A percentile compares a stretch with the other conserved stretches of the same genome.
phyloP scores from a whole-genome alignment of 768 basidiomycete genomes.

The Calocera viscosa region DNA sequence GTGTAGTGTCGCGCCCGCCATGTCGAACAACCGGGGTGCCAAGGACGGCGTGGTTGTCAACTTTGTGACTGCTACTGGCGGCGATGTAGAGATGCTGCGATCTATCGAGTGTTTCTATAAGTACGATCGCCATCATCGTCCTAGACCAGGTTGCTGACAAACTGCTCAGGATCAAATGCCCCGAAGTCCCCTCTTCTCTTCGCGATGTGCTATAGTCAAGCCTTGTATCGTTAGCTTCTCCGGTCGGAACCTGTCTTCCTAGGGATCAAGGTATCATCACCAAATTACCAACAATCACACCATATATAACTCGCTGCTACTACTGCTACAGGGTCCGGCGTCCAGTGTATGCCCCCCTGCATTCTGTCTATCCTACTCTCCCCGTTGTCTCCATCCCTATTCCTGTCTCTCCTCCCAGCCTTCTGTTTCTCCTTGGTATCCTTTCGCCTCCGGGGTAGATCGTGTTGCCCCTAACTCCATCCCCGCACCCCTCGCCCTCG shows the following conservation, averaged over 20 bases:
- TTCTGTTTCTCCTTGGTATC: neutral
- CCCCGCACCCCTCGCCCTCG: neutral
- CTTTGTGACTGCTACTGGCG: constrained; percentile 93
- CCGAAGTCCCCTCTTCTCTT: constrained; percentile 18
- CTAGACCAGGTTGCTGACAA: neutral
- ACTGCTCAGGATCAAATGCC: constrained; percentile 11
- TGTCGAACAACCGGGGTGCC: constrained; percentile 63
- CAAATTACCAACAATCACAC: constrained; percentile 8
- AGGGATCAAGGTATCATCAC: constrained; percentile 9
- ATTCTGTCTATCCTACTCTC: neutral
- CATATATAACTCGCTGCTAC: neutral
- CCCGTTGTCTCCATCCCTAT: neutral
- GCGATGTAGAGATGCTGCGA: constrained; percentile 95
- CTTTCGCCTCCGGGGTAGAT: neutral
- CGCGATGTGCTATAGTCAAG: constrained; percentile 16
- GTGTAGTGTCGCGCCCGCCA: constrained; percentile 67
- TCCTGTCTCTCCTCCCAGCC: neutral
- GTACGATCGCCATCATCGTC: constrained; percentile 31
- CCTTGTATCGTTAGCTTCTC: constrained; percentile 10
- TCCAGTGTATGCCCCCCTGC: neutral
- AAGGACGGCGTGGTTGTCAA: constrained; percentile 89
- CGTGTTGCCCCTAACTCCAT: neutral
- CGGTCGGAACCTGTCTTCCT: constrained; percentile 9
- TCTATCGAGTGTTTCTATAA: constrained; percentile 99
- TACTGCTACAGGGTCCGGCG: neutral